Conservation (phyloP, 352 stramenopile species). For the Globisporangium rhizosaccharum region DNA sequence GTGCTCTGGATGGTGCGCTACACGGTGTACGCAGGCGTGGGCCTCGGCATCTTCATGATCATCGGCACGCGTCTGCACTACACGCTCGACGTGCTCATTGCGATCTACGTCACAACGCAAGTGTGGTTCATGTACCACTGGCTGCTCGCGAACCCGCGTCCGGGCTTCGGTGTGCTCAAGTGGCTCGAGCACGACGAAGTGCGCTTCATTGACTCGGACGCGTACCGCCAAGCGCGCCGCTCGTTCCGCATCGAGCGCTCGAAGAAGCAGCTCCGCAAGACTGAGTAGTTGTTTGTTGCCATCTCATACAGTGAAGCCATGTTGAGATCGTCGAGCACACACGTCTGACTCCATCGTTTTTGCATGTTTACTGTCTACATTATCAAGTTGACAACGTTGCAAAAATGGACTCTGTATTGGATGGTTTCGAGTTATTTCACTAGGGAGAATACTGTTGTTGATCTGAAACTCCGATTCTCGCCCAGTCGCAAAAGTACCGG, state of each 20-base stretch:
- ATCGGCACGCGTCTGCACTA: conserved; percentile 84
- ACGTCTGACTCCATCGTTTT: too few species aligned
- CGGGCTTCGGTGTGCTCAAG: conserved; percentile 54
- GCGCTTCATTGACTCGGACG: conserved; percentile 67
- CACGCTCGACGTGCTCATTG: conserved; percentile 80
- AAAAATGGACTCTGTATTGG: too few species aligned
- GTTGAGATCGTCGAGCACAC: too few species aligned
- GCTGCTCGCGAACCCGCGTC: conserved; percentile 23
- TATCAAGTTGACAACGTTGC: too few species aligned
- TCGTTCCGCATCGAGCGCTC: conserved; percentile 18
- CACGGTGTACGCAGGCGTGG: conserved; percentile 59
- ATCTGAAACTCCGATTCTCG: too few species aligned
- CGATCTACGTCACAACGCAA: conserved; percentile 81
- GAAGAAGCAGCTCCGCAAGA: conserved; percentile 3
- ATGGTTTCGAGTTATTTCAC: background rate
- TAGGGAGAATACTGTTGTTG: background rate
- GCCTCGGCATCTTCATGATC: conserved; percentile 76
- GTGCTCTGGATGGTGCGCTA: conserved; percentile 81
- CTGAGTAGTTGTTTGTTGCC: too few species aligned
- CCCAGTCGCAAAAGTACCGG: too few species aligned
- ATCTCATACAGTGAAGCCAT: too few species aligned
- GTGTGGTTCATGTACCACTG: conserved; percentile 86
- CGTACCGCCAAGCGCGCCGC: conserved; percentile 64
- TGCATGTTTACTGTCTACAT: too few species aligned
- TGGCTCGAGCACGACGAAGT: conserved; percentile 81